Conservation (phyloP, 2,329 filamentous ascomycete genomes). For the Dactylellina cionopaga region DNA sequence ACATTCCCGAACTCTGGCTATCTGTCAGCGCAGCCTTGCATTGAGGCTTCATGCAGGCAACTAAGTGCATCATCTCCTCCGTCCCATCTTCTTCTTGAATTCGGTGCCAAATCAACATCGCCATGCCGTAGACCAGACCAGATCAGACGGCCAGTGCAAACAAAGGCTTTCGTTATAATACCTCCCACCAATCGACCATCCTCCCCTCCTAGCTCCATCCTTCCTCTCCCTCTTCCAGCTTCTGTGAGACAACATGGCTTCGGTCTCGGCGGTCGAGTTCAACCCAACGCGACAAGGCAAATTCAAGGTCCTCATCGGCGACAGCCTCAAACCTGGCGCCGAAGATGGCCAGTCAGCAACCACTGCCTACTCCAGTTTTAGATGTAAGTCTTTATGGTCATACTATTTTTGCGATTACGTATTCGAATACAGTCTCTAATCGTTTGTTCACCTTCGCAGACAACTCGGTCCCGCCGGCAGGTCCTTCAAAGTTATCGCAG, state of each 20-base stretch:
- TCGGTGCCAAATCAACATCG: not conserved
- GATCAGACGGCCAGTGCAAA: too few relatives aligned
- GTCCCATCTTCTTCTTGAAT: not conserved
- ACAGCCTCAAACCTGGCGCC: conserved; percentile 30
- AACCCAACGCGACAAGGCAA: conserved; percentile 51
- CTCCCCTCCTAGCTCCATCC: too few relatives aligned
- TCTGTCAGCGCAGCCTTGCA: conserved; percentile 19
- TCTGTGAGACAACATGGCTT: conserved; percentile 5
- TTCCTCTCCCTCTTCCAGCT: not conserved
- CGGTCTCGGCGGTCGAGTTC: conserved; percentile 43
- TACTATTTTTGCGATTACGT: too few relatives aligned
- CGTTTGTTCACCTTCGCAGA: not conserved
- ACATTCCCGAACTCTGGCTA: too few relatives aligned
- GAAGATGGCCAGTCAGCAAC: conserved; percentile 30
- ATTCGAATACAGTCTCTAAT: conserved; percentile 4
- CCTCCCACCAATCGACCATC: too few relatives aligned
- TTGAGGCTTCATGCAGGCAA: not conserved
- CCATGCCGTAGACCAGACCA: not conserved
- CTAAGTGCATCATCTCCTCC: conserved; percentile 4
- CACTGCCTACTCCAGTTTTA: conserved; percentile 40
- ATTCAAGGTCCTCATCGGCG: conserved; percentile 51
- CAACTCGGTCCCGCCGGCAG: conserved; percentile 25
- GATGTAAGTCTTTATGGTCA: conserved; percentile 13
- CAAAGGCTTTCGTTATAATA: too few relatives aligned
- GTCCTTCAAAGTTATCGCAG: conserved; percentile 31